These are phyloP conservation scores for Paramecium sonneborni DNA, from an alignment of 73 alveolate species.

Conservation along the genomic window DNA sequence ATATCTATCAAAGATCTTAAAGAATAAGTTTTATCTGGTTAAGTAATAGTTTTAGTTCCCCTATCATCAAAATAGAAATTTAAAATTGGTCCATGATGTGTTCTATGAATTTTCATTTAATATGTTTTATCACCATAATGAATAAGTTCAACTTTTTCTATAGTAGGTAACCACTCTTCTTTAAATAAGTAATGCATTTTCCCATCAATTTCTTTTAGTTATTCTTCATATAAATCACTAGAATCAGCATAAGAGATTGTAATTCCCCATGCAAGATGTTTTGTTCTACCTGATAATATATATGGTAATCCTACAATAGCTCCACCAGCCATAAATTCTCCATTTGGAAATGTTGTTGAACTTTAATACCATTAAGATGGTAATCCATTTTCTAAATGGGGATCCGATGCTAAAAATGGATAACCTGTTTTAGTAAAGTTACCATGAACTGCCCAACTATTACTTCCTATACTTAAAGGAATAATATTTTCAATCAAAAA, in stretches of 20 bases:
- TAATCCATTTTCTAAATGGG: slow-evolving; percentile 86
- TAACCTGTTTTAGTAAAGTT: slow-evolving; percentile 92
- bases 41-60: slow-evolving; percentile 24
- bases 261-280: slow-evolving; percentile 82
- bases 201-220: slow-evolving; percentile 75
- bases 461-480: slow-evolving; percentile 72
- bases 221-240: slow-evolving; percentile 88
- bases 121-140: slow-evolving; percentile 84
- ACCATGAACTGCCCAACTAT: slow-evolving; percentile 94
- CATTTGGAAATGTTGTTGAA: slow-evolving; percentile 67
- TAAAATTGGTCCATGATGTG: slow-evolving; percentile 93
- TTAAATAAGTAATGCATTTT: slow-evolving; percentile 74
- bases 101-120: slow-evolving; percentile 70
- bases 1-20: background rate
- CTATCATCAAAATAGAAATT: slow-evolving; percentile 36
- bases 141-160: slow-evolving; percentile 72
- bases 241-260: slow-evolving; percentile 86
- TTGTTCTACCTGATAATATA: slow-evolving; percentile 80
- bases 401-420: slow-evolving; percentile 93
- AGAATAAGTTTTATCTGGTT: background rate
- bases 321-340: slow-evolving; percentile 71
- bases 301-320: slow-evolving; percentile 89
- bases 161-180: slow-evolving; percentile 83
- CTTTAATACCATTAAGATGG: slow-evolving; percentile 86
- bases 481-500: slow-evolving; percentile 55